These are phyloP conservation scores for Viridothelium virens DNA, from an alignment of 495 filamentous ascomycete genomes.

Conservation along the genomic window DNA sequence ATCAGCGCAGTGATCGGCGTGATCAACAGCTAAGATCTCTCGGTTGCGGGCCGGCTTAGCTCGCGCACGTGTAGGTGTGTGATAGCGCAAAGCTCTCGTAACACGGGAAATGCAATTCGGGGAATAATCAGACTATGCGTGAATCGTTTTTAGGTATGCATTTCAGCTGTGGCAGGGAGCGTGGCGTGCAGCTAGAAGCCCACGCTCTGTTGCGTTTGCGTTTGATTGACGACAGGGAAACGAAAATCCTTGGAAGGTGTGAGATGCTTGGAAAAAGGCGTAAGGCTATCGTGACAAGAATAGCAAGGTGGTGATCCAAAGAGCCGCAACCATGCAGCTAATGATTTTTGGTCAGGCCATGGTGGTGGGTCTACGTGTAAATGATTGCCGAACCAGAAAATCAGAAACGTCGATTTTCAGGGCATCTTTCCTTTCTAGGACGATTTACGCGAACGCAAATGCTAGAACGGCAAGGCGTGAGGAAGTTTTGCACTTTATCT, in stretches of 20 bases:
- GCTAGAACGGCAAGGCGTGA: not conserved
- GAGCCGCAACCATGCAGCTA: too few species aligned
- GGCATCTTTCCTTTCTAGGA: not conserved
- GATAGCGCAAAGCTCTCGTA: too few species aligned
- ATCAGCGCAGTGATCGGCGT: slow-evolving; percentile 1
- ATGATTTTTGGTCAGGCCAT: not conserved
- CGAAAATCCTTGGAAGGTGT: not conserved
- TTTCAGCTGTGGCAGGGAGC: not conserved
- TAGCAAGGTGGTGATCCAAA: not conserved
- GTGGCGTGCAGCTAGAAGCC: not conserved
- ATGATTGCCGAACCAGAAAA: not conserved
- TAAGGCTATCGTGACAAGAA: not conserved
- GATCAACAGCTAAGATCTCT: slow-evolving; percentile 7
- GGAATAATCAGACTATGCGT: too few species aligned
- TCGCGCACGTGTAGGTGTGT: not conserved
- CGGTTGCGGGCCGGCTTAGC: not conserved
- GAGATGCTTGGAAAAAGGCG: not conserved
- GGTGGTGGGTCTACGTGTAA: not conserved
- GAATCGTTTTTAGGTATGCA: not conserved
- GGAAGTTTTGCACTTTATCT: not conserved
- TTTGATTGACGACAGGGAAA: not conserved
- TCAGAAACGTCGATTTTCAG: not conserved
- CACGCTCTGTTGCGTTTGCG: not conserved
- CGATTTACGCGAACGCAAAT: not conserved
- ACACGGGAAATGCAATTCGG: too few species aligned